Evolutionary conservation across 108 stramenopile genomes (phyloP), one percentile per base, ranked within the genome.

Genomic region (Nitzschia sp.): DNA sequence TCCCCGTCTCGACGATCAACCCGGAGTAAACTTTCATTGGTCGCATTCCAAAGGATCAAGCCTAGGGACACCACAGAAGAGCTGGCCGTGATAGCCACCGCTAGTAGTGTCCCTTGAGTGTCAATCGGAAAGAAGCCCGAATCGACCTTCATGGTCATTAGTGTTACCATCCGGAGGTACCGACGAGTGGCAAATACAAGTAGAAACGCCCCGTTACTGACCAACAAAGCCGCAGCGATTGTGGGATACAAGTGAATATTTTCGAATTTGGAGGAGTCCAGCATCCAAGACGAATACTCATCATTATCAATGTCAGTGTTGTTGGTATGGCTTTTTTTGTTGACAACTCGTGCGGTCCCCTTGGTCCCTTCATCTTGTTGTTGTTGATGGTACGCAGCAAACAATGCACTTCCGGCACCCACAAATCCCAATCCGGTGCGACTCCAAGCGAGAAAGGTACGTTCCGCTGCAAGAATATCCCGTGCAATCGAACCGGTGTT

Each of bases 401-500:
- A 75, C 19, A 80, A 30, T 2, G 68, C 80, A 16, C 60, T 23
- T 19, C 75, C 63, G 35, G 80, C 70, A 34, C 80, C 80, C 9
- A 76, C 59, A 27, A 80, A 64, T 8, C 62, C 80, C 35, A 80
- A 47, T n/a, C 70, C 69, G 15, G 78, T 79, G 3, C 72, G 67
- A 45, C 47, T 48, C 72, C 78, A 74, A 32, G 78, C 78, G 35
- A 79, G 34, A 62, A 65, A 74, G 29, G 78, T 79, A 3, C 80
- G 70, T 55, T 80, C 80, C 22, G 52, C 70, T 3, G 80, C 80
- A 30, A 80, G 36, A 2, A 71, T 28, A 59, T 80, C 75, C 0
- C 80, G 70, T 32, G 80, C 80, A 38, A 68, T 72, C 16, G 75
- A 76, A 2, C 80, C 80, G 3, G 52, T 63, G 68, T 79, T 79